These are phyloP conservation scores for Escallonia rubra DNA, from an alignment of 129 eudicot genomes.

Conservation along the genomic window DNA sequence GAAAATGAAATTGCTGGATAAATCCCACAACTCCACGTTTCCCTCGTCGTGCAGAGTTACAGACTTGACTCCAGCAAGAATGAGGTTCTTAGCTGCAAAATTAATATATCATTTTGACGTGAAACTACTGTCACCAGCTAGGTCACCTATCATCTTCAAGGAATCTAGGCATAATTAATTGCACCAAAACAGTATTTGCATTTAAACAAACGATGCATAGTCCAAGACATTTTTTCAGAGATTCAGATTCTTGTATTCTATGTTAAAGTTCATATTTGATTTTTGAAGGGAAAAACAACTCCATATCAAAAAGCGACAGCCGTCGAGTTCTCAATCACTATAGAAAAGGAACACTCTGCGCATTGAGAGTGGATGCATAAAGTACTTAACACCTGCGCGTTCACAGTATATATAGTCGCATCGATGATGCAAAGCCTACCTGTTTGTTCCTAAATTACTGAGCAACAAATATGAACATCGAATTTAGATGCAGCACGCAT, in stretches of 20 bases:
- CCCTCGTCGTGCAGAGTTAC: constrained; percentile 89
- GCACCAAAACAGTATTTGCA: background rate
- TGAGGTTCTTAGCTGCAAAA: constrained; percentile 78
- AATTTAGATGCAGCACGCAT: background rate
- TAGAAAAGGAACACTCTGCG: too few relatives aligned
- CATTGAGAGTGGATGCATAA: too few relatives aligned
- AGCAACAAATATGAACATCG: background rate
- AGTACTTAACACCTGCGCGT: too few relatives aligned
- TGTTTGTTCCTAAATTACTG: background rate
- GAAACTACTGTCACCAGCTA: too few relatives aligned
- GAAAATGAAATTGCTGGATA: constrained; percentile 71
- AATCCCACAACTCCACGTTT: constrained; percentile 80
- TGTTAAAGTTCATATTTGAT: background rate
- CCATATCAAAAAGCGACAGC: too few relatives aligned
- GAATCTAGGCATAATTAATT: too few relatives aligned
- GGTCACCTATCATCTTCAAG: too few relatives aligned
- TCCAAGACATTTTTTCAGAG: background rate
- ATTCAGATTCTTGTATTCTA: too few relatives aligned
- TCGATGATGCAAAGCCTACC: too few relatives aligned
- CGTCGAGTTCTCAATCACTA: too few relatives aligned
- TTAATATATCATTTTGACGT: background rate
- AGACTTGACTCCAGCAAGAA: constrained; percentile 97
- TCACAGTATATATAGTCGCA: too few relatives aligned
- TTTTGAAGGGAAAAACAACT: too few relatives aligned
- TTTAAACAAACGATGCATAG: background rate